Evolutionary conservation across 2,329 filamentous ascomycete genomes (phyloP).

Genomic region (Juglanconis sp.): DNA sequence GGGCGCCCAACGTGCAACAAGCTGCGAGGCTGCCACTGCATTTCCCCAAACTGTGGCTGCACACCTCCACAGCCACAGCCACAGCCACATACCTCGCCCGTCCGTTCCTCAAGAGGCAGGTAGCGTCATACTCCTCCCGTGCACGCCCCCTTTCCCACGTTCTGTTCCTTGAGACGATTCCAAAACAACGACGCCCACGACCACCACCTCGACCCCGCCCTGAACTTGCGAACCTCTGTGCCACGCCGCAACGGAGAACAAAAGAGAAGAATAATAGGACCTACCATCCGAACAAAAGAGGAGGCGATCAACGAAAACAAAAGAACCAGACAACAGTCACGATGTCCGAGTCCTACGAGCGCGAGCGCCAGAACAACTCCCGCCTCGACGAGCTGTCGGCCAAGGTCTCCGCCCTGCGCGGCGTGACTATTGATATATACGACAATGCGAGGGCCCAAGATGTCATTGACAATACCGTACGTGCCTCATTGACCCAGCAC

Average conservation of each 20-base stretch:
- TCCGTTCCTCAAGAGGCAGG: too few relatives aligned
- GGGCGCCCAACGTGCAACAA: background rate
- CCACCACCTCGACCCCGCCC: too few relatives aligned
- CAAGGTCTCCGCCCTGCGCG: conserved; percentile 88
- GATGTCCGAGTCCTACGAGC: conserved; percentile 77
- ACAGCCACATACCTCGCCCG: background rate
- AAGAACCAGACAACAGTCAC: conserved; percentile 17
- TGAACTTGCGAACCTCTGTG: too few relatives aligned
- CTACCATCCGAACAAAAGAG: too few relatives aligned
- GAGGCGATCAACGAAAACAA: background rate
- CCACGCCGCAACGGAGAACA: background rate
- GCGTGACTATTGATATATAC: conserved; percentile 96
- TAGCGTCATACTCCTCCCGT: background rate
- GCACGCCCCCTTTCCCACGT: background rate
- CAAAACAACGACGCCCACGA: too few relatives aligned
- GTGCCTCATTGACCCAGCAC: conserved; percentile 26
- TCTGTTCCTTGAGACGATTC: background rate
- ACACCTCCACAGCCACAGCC: background rate
- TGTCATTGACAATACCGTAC: conserved; percentile 81
- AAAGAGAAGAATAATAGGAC: background rate
- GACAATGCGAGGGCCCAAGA: conserved; percentile 88
- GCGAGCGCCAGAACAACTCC: conserved; percentile 88
- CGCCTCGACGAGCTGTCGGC: conserved; percentile 85
- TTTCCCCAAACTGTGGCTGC: background rate
- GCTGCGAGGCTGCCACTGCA: background rate